Evolutionary conservation across 2,329 filamentous ascomycete species (phyloP).

Genomic region (Aureobasidium sp.): DNA sequence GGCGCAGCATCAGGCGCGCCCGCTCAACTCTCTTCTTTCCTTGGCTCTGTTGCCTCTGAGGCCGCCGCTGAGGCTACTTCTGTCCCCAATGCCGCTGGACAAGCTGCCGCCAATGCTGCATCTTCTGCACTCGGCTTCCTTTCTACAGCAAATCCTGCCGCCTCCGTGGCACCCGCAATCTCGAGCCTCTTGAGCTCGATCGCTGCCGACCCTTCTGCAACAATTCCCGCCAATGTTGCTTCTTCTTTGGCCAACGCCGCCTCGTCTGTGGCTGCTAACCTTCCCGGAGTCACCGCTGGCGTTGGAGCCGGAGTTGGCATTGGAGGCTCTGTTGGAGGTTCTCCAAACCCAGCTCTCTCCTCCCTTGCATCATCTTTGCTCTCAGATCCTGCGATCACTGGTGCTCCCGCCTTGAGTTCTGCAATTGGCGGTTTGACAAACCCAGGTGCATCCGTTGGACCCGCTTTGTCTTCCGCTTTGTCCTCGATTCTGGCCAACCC

Average conservation of each 20-base stretch:
- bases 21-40: not conserved
- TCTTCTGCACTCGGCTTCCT: not conserved
- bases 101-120: not conserved
- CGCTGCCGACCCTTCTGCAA: not conserved
- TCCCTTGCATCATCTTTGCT: not conserved
- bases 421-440: not conserved
- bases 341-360: not conserved
- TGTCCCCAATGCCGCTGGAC: not conserved
- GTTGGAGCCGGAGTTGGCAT: not conserved
- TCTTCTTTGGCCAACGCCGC: slow-evolving; percentile 1
- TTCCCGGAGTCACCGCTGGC: not conserved
- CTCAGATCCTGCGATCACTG: not conserved
- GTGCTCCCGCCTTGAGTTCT: not conserved
- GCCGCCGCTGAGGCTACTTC: not conserved
- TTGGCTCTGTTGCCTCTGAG: not conserved
- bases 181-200: not conserved
- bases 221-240: not conserved
- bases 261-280: not conserved
- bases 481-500: slow-evolving; percentile 2
- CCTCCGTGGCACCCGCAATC: not conserved
- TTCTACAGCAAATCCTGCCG: not conserved
- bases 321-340: not conserved
- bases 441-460: not conserved
- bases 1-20: not conserved
- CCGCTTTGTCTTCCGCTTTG: not conserved